Conservation (phyloP, 352 stramenopile genomes). For the Nothophytophthora sp. region DNA sequence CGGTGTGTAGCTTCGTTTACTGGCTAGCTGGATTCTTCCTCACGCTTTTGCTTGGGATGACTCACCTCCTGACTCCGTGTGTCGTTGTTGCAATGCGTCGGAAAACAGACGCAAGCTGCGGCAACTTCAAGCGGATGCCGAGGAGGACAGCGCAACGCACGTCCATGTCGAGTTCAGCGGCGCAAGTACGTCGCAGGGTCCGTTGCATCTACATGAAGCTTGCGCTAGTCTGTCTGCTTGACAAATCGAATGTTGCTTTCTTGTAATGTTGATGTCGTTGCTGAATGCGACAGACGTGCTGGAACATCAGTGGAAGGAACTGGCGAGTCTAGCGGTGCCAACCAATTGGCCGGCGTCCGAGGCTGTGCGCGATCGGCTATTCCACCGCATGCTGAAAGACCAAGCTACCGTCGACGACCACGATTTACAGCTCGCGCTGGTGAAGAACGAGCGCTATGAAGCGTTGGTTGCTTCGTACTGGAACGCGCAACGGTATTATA, state of each 20-base stretch:
- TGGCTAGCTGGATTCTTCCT: neutral
- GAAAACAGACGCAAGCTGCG: conserved; percentile 21
- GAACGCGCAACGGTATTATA: conserved; percentile 40
- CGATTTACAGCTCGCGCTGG: conserved; percentile 41
- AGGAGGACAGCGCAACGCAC: conserved; percentile 27
- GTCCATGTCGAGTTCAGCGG: conserved; percentile 64
- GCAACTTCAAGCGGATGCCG: conserved; percentile 15
- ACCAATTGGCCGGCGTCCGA: conserved; percentile 54
- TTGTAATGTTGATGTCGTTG: no score
- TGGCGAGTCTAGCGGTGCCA: conserved; percentile 44
- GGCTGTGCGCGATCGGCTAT: conserved; percentile 47
- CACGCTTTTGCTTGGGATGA: neutral
- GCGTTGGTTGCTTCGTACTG: conserved; percentile 45
- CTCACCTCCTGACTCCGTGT: no score
- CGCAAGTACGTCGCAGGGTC: conserved; percentile 64
- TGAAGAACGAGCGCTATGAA: conserved; percentile 52
- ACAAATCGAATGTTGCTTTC: no score
- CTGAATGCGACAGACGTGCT: conserved; percentile 69
- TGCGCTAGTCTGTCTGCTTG: no score
- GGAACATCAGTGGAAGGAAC: conserved; percentile 63
- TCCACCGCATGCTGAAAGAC: conserved; percentile 76
- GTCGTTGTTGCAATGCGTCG: neutral
- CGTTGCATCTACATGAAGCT: no score
- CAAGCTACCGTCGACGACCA: conserved; percentile 44
- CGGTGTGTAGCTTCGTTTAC: conserved; percentile 10